Conservation (phyloP, 2,329 filamentous ascomycete species). For the Chaetoscypha palmicola region DNA sequence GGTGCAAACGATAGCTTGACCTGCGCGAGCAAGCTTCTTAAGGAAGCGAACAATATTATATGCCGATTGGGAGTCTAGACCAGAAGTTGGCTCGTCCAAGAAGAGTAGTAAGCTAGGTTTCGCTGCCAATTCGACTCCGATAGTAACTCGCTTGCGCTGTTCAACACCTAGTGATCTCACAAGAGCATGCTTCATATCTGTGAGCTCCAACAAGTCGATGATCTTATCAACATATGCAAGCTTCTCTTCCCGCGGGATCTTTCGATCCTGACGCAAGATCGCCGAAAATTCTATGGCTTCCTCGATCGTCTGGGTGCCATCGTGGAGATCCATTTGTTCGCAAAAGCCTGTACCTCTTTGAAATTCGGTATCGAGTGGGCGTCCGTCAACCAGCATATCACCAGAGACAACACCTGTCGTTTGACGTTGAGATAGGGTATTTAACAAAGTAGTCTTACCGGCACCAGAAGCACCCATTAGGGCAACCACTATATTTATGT, state of each 20-base stretch:
- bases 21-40: constrained; percentile 58
- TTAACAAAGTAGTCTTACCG: constrained; percentile 77
- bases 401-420: constrained; percentile 53
- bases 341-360: constrained; percentile 65
- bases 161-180: constrained; percentile 35
- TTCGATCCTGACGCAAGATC: constrained; percentile 52
- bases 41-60: constrained; percentile 62
- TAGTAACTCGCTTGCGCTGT: constrained; percentile 63
- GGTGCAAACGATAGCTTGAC: constrained; percentile 66
- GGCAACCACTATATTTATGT: constrained; percentile 49
- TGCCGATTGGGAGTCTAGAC: constrained; percentile 62
- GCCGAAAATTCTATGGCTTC: constrained; percentile 66
- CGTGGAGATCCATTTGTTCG: constrained; percentile 66
- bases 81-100: constrained; percentile 65
- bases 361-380: constrained; percentile 53
- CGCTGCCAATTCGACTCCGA: constrained; percentile 68
- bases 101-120: constrained; percentile 61
- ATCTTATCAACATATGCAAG: constrained; percentile 60
- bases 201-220: constrained; percentile 57
- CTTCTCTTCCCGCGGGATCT: constrained; percentile 51
- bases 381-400: constrained; percentile 66
- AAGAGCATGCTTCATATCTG: constrained; percentile 60
- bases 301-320: constrained; percentile 58
- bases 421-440: constrained; percentile 67
- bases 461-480: constrained; percentile 77